Evolutionary conservation across 352 stramenopile species (phyloP).

Genomic region (Globisporangium ultimum): DNA sequence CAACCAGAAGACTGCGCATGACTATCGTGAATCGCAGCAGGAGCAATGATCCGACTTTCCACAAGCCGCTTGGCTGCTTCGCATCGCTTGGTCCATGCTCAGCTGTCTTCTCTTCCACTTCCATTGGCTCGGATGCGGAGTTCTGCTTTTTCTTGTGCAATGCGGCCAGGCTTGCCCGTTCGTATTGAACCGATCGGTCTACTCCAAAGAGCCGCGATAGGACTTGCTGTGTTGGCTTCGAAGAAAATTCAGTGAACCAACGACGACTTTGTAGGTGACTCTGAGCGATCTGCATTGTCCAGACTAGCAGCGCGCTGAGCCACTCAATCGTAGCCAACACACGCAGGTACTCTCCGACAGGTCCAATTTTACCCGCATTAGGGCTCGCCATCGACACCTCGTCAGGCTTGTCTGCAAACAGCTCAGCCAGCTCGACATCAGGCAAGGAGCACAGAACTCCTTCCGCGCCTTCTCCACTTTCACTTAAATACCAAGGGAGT

Average conservation of each 20-base stretch:
- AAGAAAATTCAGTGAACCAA: conserved; percentile 76
- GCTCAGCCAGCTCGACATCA: conserved; percentile 47
- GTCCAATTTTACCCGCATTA: conserved; percentile 32
- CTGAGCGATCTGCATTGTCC: conserved; percentile 74
- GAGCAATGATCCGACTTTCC: conserved; percentile 78
- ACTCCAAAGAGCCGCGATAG: conserved; percentile 68
- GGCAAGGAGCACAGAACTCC: conserved; percentile 58
- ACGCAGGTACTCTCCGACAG: conserved; percentile 63
- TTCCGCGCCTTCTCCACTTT: conserved; percentile 49
- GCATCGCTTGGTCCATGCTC: background rate
- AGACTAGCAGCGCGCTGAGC: conserved; percentile 70
- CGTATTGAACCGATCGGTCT: conserved; percentile 67
- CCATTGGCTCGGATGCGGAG: conserved; percentile 6
- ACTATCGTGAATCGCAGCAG: conserved; percentile 76
- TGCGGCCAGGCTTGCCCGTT: conserved; percentile 62
- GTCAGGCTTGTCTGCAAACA: conserved; percentile 10
- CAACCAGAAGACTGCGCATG: conserved; percentile 56
- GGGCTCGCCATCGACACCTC: background rate
- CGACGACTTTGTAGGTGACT: conserved; percentile 66
- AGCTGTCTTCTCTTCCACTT: conserved; percentile 3
- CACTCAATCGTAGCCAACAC: conserved; percentile 71
- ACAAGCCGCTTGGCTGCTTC: conserved; percentile 34
- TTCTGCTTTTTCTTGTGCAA: conserved; percentile 37
- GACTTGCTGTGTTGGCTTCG: conserved; percentile 47
- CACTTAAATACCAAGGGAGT: conserved; percentile 33